Evolutionary conservation across 306 rosid genomes (phyloP).

Genomic region (Canavalia ensiformis): DNA sequence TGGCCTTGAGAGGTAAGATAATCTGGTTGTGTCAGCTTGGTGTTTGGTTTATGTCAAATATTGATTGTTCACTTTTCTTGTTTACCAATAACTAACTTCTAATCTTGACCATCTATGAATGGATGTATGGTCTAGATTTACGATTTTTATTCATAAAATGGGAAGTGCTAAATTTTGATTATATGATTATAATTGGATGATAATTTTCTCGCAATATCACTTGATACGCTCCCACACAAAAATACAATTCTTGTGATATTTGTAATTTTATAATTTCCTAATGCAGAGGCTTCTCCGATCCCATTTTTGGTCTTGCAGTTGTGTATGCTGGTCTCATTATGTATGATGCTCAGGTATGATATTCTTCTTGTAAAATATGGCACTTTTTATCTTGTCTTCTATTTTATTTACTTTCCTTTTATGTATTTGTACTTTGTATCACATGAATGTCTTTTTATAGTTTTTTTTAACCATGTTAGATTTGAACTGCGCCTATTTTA

Average conservation of each 20-base stretch:
- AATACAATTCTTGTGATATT: conserved; percentile 5
- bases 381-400: conserved; percentile 27
- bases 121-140: too few species aligned
- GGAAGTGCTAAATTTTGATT: too few species aligned
- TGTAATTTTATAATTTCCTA: conserved; percentile 43
- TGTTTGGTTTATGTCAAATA: conserved; percentile 12
- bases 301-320: conserved; percentile 79
- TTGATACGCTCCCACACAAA: not conserved
- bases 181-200: too few species aligned
- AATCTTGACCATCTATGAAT: too few species aligned
- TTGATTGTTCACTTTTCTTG: too few species aligned
- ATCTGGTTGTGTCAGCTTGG: conserved; percentile 2
- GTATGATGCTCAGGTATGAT: conserved; percentile 96
- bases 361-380: conserved; percentile 34
- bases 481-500: not conserved
- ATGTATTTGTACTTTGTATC: not conserved
- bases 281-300: conserved; percentile 91
- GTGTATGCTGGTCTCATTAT: conserved; percentile 93
- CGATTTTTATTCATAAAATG: too few species aligned
- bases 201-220: not conserved
- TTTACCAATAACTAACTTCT: too few species aligned
- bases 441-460: not conserved
- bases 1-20: conserved; percentile 82
- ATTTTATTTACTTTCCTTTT: not conserved
- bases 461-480: conserved; percentile 26